Evolutionary conservation across 345 rosid genomes (phyloP).

Genomic region (Luvunga scandens): DNA sequence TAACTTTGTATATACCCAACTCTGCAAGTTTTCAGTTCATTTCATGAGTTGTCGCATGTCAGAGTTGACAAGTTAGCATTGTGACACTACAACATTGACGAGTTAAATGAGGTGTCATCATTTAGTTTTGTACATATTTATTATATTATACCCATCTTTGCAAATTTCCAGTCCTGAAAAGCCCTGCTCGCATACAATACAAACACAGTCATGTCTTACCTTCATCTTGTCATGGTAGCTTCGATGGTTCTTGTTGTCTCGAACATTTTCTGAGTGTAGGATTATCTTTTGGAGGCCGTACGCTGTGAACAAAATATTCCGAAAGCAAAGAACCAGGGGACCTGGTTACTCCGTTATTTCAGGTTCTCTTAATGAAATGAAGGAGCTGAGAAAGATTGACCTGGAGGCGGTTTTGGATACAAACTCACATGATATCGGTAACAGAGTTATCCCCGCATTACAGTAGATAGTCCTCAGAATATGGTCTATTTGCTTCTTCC

Average conservation of each 20-base stretch:
- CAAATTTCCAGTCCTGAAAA: too few species aligned
- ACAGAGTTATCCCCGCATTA: slow-evolving; percentile 23
- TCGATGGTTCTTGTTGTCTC: not conserved
- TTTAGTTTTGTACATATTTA: too few species aligned
- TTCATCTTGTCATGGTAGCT: not conserved
- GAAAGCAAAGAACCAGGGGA: slow-evolving; percentile 32
- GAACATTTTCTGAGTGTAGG: slow-evolving; percentile 5
- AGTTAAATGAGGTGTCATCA: too few species aligned
- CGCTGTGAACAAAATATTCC: slow-evolving; percentile 19
- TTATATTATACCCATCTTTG: too few species aligned
- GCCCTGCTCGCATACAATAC: too few species aligned
- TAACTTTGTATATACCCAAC: too few species aligned
- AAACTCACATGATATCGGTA: slow-evolving; percentile 27
- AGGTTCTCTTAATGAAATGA: slow-evolving; percentile 29
- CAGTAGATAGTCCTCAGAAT: slow-evolving; percentile 21
- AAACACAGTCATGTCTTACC: too few species aligned
- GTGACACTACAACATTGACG: too few species aligned
- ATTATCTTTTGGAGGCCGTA: slow-evolving; percentile 35
- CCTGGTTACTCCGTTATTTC: slow-evolving; percentile 23
- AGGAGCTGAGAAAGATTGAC: slow-evolving; percentile 17
- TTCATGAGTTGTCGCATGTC: too few species aligned
- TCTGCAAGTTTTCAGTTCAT: too few species aligned
- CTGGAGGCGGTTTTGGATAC: slow-evolving; percentile 10
- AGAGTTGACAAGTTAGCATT: too few species aligned
- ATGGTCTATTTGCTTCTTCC: slow-evolving; percentile 21